Conservation (phyloP, 2,329 filamentous ascomycete species). For the Neospermospora avenae region DNA sequence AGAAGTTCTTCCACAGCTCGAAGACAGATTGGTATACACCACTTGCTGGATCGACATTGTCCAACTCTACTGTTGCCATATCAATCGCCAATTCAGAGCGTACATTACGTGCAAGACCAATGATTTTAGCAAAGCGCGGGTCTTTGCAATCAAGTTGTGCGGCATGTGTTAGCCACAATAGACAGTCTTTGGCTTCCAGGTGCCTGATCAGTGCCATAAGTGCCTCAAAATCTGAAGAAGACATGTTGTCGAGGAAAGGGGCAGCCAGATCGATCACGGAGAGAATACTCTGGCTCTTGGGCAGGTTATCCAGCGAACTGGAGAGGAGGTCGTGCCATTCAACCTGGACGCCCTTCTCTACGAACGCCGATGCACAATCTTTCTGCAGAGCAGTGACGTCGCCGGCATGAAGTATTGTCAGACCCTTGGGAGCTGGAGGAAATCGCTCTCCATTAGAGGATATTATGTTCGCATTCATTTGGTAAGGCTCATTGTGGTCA, state of each 20-base stretch:
- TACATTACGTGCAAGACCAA: conserved; percentile 27
- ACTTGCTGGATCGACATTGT: conserved; percentile 12
- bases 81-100: conserved; percentile 23
- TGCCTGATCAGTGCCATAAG: conserved; percentile 18
- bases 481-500: conserved; percentile 21
- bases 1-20: conserved; percentile 16
- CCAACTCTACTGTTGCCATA: conserved; percentile 29
- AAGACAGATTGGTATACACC: not conserved
- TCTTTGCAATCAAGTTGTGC: conserved; percentile 25
- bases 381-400: not conserved
- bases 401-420: no score
- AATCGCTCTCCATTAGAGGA: not conserved
- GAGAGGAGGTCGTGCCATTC: conserved; percentile 9
- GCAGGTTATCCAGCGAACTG: conserved; percentile 1
- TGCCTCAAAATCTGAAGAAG: conserved; percentile 5
- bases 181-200: not conserved
- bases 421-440: not conserved
- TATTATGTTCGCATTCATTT: conserved; percentile 15
- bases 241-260: conserved; percentile 31
- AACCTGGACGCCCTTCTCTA: not conserved
- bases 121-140: conserved; percentile 21
- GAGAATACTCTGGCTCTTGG: conserved; percentile 15
- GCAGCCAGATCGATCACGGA: conserved; percentile 1
- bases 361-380: not conserved
- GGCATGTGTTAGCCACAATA: conserved; percentile 20